Conservation (phyloP, 2,329 filamentous ascomycete species). For the Myriosclerotinia scirpicola region DNA sequence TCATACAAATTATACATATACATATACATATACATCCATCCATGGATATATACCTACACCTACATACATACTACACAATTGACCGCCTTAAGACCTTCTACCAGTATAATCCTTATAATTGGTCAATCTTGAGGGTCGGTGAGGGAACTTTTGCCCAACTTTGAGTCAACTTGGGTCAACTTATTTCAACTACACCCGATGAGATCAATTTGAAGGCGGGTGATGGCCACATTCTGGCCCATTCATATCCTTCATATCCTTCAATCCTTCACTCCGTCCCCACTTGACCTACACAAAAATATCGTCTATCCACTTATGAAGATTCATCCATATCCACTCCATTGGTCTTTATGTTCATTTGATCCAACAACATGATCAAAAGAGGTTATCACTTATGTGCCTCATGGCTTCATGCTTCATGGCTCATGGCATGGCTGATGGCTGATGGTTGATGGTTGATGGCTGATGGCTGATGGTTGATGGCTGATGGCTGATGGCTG, state of each 20-base stretch:
- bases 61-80: neutral
- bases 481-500: too few relatives aligned
- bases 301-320: conserved; percentile 12
- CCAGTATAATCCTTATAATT: neutral
- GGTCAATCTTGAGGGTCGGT: neutral
- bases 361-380: neutral
- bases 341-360: neutral
- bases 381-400: neutral
- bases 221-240: conserved; percentile 6
- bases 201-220: neutral
- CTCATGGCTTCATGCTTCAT: too few relatives aligned
- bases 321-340: conserved; percentile 13
- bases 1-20: too few relatives aligned
- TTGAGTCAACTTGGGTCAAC: neutral
- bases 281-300: neutral
- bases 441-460: too few relatives aligned
- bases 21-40: too few relatives aligned
- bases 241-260: conserved; percentile 4
- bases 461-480: too few relatives aligned
- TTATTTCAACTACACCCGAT: neutral
- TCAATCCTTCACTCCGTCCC: neutral
- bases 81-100: neutral
- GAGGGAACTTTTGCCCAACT: neutral
- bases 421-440: too few relatives aligned
- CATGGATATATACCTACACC: too few relatives aligned